Evolutionary conservation across 2,329 filamentous ascomycete genomes (phyloP).

Genomic region (Exophiala calicioides): DNA sequence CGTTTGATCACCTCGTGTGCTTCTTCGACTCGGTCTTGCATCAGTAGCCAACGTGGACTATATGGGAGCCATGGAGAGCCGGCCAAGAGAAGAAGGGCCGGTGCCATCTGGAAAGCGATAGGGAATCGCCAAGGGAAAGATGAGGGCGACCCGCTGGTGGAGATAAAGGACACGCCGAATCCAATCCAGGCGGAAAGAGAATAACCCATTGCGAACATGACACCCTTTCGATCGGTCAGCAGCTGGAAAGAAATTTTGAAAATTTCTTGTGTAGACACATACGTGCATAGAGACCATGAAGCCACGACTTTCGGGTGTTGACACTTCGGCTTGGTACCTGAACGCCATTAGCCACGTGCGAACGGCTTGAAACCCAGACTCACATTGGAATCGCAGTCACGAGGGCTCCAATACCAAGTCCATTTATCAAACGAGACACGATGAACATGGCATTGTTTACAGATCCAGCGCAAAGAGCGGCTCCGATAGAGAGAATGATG

Average conservation of each 20-base stretch:
- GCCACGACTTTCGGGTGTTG: constrained; percentile 28
- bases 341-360: constrained; percentile 36
- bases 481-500: constrained; percentile 34
- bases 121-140: constrained; percentile 31
- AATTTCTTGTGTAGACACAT: constrained; percentile 39
- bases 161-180: constrained; percentile 29
- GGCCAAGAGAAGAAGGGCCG: constrained; percentile 43
- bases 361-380: constrained; percentile 38
- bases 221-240: constrained; percentile 33
- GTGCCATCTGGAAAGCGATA: constrained; percentile 47
- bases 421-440: constrained; percentile 22
- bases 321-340: constrained; percentile 29
- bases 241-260: constrained; percentile 44
- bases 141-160: constrained; percentile 33
- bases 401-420: constrained; percentile 20
- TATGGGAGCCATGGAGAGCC: constrained; percentile 51
- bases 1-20: constrained; percentile 42
- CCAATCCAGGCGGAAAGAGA: constrained; percentile 28
- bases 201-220: constrained; percentile 31
- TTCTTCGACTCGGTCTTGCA: constrained; percentile 47
- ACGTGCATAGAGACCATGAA: constrained; percentile 31
- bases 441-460: constrained; percentile 36
- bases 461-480: constrained; percentile 42
- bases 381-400: constrained; percentile 32
- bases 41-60: constrained; percentile 48